phyloP scores from a whole-genome alignment of 1,139 yeast genomes.

The Suhomyces taliae region DNA sequence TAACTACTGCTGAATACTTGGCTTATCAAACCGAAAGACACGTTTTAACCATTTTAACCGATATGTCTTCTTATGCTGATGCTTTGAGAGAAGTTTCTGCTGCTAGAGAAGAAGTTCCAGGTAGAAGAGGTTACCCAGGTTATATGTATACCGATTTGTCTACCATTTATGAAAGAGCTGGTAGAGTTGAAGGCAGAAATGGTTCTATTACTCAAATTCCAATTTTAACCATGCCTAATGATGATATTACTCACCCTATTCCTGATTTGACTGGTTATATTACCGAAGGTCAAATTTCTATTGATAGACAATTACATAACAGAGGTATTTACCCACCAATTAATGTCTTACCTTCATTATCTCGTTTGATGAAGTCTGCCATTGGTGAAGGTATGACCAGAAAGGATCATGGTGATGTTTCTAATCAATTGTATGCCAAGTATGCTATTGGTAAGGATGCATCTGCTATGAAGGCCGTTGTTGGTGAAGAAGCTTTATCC shows the following conservation, averaged over 20 bases:
- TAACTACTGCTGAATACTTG: conserved; percentile 96
- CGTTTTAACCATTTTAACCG: conserved; percentile 95
- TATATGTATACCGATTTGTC: conserved; percentile 99
- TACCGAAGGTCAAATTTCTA: conserved; percentile 97
- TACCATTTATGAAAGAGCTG: conserved; percentile 98
- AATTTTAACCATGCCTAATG: conserved; percentile 98
- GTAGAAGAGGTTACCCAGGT: conserved; percentile 99
- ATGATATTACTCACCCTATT: conserved; percentile 98
- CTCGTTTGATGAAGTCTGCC: conserved; percentile 98
- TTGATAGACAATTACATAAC: conserved; percentile 94
- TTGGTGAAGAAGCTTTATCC: conserved; percentile 98
- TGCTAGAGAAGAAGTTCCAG: conserved; percentile 99
- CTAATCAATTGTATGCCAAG: conserved; percentile 97
- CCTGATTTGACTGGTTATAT: conserved; percentile 99
- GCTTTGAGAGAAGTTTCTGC: conserved; percentile 99
- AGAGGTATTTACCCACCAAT: conserved; percentile 99
- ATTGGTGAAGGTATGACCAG: conserved; percentile 99
- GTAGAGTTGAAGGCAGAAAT: conserved; percentile 99
- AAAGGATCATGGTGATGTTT: conserved; percentile 98
- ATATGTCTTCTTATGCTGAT: conserved; percentile 99
- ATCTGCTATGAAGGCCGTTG: conserved; percentile 99
- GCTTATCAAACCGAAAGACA: conserved; percentile 99
- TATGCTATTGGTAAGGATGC: conserved; percentile 99
- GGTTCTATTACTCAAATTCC: conserved; percentile 99
- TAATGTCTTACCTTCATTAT: conserved; percentile 93